Conservation (phyloP, 2,329 filamentous ascomycete species). For the Stachybotrys elegans region DNA sequence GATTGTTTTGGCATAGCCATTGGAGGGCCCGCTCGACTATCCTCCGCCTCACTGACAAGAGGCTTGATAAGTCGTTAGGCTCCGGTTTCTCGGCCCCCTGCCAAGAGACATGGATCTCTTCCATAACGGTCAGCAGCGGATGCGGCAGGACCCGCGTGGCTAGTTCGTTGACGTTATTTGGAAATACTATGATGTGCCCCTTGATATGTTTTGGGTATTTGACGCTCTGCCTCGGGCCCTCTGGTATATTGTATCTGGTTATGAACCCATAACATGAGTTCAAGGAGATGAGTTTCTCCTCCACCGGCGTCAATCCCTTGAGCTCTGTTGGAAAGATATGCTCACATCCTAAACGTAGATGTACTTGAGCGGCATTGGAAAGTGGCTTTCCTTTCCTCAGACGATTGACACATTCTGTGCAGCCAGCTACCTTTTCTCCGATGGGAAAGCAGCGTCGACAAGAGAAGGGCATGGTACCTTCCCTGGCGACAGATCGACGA, state of each 20-base stretch:
- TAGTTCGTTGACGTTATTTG: constrained; percentile 9
- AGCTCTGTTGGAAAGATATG: no score
- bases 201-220: constrained; percentile 9
- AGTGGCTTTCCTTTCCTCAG: no score
- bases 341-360: no score
- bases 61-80: background rate
- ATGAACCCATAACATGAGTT: constrained; percentile 6
- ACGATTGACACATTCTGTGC: no score
- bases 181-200: constrained; percentile 11
- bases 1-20: constrained; percentile 4
- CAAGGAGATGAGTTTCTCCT: no score
- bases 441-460: no score
- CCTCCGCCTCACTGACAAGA: constrained; percentile 5
- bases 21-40: background rate
- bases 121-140: background rate
- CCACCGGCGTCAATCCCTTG: no score
- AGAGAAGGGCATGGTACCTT: no score
- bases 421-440: no score
- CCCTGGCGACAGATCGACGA: no score
- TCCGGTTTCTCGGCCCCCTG: background rate
- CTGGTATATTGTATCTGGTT: constrained; percentile 6
- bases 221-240: constrained; percentile 1
- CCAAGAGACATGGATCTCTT: no score
- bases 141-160: background rate
- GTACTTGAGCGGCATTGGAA: no score